A percentile compares a stretch with the other conserved stretches of the same genome.
phyloP scores from a whole-genome alignment of 345 rosid species.

The Erodium maritimum region DNA sequence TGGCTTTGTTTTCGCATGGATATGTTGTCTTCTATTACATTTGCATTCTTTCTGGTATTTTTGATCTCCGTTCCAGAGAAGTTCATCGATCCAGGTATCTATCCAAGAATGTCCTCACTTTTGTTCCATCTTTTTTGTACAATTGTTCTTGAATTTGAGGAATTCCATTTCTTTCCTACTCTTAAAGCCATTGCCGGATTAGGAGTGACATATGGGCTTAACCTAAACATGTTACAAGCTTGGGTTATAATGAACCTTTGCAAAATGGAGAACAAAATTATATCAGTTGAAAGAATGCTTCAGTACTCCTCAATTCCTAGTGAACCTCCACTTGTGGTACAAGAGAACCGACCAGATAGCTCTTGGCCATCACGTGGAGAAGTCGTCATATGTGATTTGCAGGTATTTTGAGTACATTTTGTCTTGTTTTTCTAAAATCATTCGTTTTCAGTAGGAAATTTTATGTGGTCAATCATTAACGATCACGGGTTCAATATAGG shows the following conservation, averaged over 20 bases:
- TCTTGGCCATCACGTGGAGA: constrained; percentile 68
- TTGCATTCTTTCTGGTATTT: constrained; percentile 56
- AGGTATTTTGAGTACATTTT: too few relatives aligned
- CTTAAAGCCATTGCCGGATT: constrained; percentile 81
- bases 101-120: too few relatives aligned
- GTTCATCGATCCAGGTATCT: constrained; percentile 56
- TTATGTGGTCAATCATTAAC: too few relatives aligned
- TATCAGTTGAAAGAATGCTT: constrained; percentile 78
- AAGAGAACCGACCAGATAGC: constrained; percentile 30
- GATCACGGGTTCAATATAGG: too few relatives aligned
- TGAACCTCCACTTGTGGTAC: constrained; percentile 68
- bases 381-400: constrained; percentile 39
- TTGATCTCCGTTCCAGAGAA: constrained; percentile 53
- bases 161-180: too few relatives aligned
- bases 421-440: too few relatives aligned
- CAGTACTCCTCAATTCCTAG: constrained; percentile 57
- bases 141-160: too few relatives aligned
- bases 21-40: constrained; percentile 51
- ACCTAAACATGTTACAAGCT: constrained; percentile 56
- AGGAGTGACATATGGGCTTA: constrained; percentile 79
- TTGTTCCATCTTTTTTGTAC: too few relatives aligned
- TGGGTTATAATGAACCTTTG: constrained; percentile 59
- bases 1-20: constrained; percentile 82
- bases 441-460: too few relatives aligned
- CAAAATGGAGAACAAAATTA: constrained; percentile 61